Base-by-base conservation (phyloP, 2,329 filamentous ascomycete genomes). In the Aspergillus melleus region DNA sequence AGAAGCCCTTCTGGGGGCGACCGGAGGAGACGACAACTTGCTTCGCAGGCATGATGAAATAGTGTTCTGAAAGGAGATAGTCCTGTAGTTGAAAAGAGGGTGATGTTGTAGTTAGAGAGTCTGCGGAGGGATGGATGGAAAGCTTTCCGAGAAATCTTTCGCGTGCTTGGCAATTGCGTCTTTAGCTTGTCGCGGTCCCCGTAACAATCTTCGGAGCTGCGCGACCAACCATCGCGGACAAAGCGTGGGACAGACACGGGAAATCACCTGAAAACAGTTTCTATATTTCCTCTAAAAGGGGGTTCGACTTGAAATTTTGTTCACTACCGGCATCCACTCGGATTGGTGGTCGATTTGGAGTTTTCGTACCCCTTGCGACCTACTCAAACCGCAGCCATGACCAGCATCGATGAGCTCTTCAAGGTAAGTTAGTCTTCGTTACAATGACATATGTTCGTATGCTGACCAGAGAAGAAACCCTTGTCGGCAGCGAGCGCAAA, bases 341-440 rank as follows among this genome's bases (percentile, higher is more conserved):
- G 36, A 36, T 46, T 52, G 55, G 61, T 56, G 47, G 51, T 26
- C 55, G 51, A 24, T 47, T 39, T 50, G 47, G 46, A 57, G 42
- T 44, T 24, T n/a, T 46, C 39, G 49, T 19, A 1, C 19, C 29
- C 11, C 30, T 54, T 30, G 36, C 30, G 32, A 46, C 54, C 39
- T 55, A 61, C 62, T 47, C 57, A 61, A 49, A 56, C 58, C 62
- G 66, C 65, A 63, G 68, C 57, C 47, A 88, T 87, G 85, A 81
- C 83, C 24, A 86, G 81, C 70, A 82, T 87, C 64, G 84, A 87
- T 70, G 84, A 88, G 49, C 80, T 88, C 16, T 88, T 88, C 77
- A 87, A 80, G 70, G 79, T 80, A 66, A 51, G 54, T 51, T 26
- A 59, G 19, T 14, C 51, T 39, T 20, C 29, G 12, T 26, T 11